Base-by-base conservation (phyloP, 176 grass and related monocot genomes). In the Triticum monococcum region DNA sequence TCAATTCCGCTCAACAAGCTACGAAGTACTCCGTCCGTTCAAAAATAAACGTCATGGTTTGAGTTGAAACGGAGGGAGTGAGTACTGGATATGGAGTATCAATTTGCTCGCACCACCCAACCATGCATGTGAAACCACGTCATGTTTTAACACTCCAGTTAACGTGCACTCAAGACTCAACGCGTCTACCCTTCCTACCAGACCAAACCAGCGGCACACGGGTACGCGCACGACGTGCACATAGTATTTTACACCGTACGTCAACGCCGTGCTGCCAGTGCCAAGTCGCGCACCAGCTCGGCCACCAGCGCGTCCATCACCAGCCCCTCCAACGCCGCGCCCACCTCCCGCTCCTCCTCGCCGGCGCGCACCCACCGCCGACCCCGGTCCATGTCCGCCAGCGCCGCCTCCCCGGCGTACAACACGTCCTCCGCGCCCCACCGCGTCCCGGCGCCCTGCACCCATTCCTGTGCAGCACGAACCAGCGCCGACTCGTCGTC, bases 341-440 rank as follows among this genome's bases (percentile, higher is more conserved):
- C 59, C 11, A 76, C 84, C 23, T 92, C 87, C 11, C 41, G 67
- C 75, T 72, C 20, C 23, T 89, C 87, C 14, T 84, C 84, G 23
- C 7, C 37, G 38, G 62, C 37, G 84, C 80, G 57, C 87, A 72
- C 61, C 87, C 87, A 89, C 87, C 87, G 68, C 62, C 50, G 46
- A 0, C 54, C 37, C 30, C 54, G 83, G 80, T 99, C 94, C 92
- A 94, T 96, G 64, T 94, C 92, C 46, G 5, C 77, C 32, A 94
- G 22, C 68, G 89, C 92, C 28, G 87, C 68, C 50, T 66, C 80
- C 64, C 88, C 90, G 4, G 75, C 46, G 41, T 5, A 26, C 78
- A 83, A 5, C 18, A 86, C 68, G 84, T 89, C 91, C 65, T 25
- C 68, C 63, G 87, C 3, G 77, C 90, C 92, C 86, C 91, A 93